phyloP scores from a whole-genome alignment of 768 basidiomycete species.

The Phylloporus rhodoxanthus region DNA sequence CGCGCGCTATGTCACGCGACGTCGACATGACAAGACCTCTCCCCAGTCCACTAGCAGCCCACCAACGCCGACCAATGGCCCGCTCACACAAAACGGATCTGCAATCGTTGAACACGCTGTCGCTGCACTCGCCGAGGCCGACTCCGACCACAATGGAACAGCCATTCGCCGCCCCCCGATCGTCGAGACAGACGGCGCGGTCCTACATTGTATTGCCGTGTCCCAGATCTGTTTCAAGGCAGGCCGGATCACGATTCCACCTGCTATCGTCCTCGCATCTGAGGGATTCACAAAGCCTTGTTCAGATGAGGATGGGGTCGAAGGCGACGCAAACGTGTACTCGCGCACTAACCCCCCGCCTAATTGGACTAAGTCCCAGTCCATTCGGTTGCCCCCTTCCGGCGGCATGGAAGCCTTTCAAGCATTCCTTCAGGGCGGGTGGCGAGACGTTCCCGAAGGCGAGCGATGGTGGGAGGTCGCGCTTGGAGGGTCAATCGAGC shows the following conservation, averaged over 20 bases:
- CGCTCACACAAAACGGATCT: constrained; percentile 2
- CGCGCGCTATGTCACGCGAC: constrained; percentile 55
- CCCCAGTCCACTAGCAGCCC: constrained; percentile 27
- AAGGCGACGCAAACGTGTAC: constrained; percentile 22
- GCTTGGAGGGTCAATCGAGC: constrained; percentile 45
- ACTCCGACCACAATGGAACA: neutral
- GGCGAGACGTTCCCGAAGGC: constrained; percentile 52
- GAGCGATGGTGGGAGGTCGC: constrained; percentile 69
- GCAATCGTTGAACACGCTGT: constrained; percentile 12
- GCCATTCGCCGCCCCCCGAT: constrained; percentile 5
- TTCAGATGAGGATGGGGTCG: neutral
- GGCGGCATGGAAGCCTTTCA: constrained; percentile 22
- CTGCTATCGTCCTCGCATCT: constrained; percentile 51
- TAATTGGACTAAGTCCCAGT: constrained; percentile 23
- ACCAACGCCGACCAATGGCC: constrained; percentile 14
- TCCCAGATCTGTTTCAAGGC: constrained; percentile 65
- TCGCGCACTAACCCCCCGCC: constrained; percentile 25
- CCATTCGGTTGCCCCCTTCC: constrained; percentile 17
- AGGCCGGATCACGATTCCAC: constrained; percentile 69
- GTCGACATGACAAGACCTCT: constrained; percentile 1
- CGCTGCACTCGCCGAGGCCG: constrained; percentile 6
- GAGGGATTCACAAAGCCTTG: constrained; percentile 47
- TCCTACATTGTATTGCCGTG: constrained; percentile 57
- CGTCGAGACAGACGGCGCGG: constrained; percentile 43
- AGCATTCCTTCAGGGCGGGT: constrained; percentile 50